These are phyloP conservation scores for Pichia sp. DNA, from an alignment of 1,139 yeast species.

Conservation along the genomic window DNA sequence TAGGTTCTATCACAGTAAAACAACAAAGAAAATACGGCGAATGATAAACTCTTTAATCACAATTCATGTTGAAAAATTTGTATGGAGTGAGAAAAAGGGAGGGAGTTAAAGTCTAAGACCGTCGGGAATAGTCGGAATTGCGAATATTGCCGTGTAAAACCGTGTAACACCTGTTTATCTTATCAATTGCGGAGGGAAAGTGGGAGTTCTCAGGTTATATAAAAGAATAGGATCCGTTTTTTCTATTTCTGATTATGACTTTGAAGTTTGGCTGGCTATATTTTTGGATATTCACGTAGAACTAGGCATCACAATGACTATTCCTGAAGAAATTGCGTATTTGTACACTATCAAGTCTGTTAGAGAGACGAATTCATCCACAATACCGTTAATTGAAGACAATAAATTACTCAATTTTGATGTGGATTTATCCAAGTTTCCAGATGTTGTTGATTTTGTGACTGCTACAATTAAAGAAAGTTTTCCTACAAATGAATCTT, in stretches of 20 bases:
- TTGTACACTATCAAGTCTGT: constrained; percentile 46
- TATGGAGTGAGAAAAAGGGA: too few relatives aligned
- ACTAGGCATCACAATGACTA: too few relatives aligned
- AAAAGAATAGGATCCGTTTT: too few relatives aligned
- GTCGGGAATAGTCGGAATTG: too few relatives aligned
- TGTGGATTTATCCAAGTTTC: constrained; percentile 37
- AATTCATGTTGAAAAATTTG: too few relatives aligned
- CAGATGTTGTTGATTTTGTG: constrained; percentile 38
- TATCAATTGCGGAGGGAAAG: not conserved
- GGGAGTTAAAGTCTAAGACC: too few relatives aligned
- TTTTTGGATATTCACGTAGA: too few relatives aligned
- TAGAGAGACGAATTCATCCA: constrained; percentile 42
- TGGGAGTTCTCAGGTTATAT: too few relatives aligned
- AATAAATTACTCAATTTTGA: constrained; percentile 39
- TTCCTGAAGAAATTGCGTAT: constrained; percentile 25
- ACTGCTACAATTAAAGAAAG: constrained; percentile 32
- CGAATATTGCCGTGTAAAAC: not conserved
- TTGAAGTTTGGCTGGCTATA: too few relatives aligned
- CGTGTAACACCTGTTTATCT: not conserved
- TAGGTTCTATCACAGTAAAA: too few relatives aligned
- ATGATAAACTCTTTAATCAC: too few relatives aligned
- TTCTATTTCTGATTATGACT: not conserved
- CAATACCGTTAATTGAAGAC: constrained; percentile 34
- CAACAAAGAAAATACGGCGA: too few relatives aligned
- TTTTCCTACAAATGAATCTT: constrained; percentile 26